Base-by-base conservation (phyloP, 192 early-diverging fungal species). In the Dissophora globulifera region DNA sequence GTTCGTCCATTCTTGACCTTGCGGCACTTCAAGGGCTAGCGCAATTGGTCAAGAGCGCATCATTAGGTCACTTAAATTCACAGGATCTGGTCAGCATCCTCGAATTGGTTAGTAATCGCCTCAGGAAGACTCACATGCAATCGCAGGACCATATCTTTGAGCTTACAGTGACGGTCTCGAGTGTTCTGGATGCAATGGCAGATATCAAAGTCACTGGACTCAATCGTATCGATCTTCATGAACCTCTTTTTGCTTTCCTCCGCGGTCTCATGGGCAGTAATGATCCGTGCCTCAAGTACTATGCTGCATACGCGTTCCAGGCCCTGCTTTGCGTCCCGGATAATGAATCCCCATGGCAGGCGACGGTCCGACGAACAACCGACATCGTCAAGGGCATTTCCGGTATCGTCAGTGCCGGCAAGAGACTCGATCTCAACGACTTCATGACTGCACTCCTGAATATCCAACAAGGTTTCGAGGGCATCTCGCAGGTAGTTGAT, bases 271-370 rank as follows among this genome's bases (percentile, higher is more conserved):
- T 12, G 23, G 32, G 32, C 10, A 40, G 48, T 16, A 12, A 33
- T 26, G 59, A 62, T 25, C 59, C 59, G 12, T 38, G 30, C 33
- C 59, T 62, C 31, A 22, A 35, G 20, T 50, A 50, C 19, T 33
- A 62, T 5, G 59, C 22, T 26, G 42, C 59, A 6, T 62, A 62
- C 30, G 59, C 59, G 0, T 62, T 50, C 7, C 59, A 62, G 20
- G 59, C 48, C 2, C 32, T 62, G 13, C 59, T 50, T 11, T 62
- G 32, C 47, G 59, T 62, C 33, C 59, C 48, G 8, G 48, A 62
- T 23, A 32, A 62, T 6, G 48, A 62, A n/a, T 35, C 20, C 3
- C 31, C 32, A 2, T 48, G 47, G 23, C 59, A 50, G n/a, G 33
- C 59, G 13, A 33, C 48, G 2, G 13, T 62, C 20, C 10, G 59